A percentile compares a stretch with the other conserved stretches of the same genome.
Conservation (phyloP, 345 rosid species). For the Eucalyptus curtisii region DNA sequence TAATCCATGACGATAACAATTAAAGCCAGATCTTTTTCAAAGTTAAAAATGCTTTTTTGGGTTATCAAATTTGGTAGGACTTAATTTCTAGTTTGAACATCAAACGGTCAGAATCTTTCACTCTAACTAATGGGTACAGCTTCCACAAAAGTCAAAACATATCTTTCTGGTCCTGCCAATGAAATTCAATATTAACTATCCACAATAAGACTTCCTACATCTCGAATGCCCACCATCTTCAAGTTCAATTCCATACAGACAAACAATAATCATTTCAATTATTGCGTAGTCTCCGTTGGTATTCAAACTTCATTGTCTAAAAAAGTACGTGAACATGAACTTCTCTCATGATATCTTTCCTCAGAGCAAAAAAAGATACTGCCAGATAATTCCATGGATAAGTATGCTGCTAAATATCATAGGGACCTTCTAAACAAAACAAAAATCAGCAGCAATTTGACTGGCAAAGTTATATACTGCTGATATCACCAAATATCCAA, state of each 20-base stretch:
- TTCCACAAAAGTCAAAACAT: background rate
- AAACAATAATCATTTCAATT: background rate
- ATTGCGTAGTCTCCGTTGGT: background rate
- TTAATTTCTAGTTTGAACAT: background rate
- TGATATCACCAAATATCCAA: background rate
- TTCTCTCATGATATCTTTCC: background rate
- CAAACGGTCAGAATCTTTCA: background rate
- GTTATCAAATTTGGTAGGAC: background rate
- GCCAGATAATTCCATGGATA: background rate
- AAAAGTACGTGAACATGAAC: background rate
- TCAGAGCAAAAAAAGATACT: background rate
- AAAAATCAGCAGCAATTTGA: background rate
- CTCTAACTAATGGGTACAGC: background rate
- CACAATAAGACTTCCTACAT: background rate
- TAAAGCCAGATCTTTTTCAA: background rate
- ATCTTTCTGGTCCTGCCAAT: background rate
- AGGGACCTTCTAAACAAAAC: background rate
- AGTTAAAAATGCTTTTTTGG: background rate
- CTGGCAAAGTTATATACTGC: background rate
- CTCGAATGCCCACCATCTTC: background rate
- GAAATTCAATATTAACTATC: background rate
- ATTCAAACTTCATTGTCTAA: background rate
- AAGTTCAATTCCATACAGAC: background rate
- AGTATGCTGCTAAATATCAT: background rate
- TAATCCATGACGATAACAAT: background rate